These are phyloP conservation scores for Pogostemon cablin DNA, from an alignment of 257 asterid genomes.

Conservation along the genomic window DNA sequence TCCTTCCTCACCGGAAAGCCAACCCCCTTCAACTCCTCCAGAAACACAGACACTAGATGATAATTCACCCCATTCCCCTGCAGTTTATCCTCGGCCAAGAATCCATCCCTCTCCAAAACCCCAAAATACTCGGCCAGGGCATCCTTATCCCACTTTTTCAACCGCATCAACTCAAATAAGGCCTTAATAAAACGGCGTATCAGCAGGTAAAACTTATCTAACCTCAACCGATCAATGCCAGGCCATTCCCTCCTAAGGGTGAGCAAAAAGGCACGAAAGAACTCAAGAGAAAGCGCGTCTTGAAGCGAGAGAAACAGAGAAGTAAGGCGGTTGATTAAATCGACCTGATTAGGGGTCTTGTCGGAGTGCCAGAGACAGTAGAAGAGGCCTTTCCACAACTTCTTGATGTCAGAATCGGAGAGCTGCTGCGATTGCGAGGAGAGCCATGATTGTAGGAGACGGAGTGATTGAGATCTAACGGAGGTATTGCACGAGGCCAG, in stretches of 20 bases:
- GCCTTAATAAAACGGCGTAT: conserved; percentile 68
- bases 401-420: conserved; percentile 67
- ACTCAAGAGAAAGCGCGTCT: conserved; percentile 62
- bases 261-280: conserved; percentile 62
- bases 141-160: conserved; percentile 65
- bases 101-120: conserved; percentile 60
- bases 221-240: conserved; percentile 83
- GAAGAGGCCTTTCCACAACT: conserved; percentile 92
- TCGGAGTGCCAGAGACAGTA: conserved; percentile 95
- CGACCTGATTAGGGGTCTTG: conserved; percentile 76
- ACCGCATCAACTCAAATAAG: conserved; percentile 59
- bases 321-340: conserved; percentile 58
- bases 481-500: conserved; percentile 76
- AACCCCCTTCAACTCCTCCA: conserved; percentile 77
- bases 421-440: conserved; percentile 48
- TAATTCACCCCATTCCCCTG: conserved; percentile 88
- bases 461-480: conserved; percentile 72
- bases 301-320: conserved; percentile 59
- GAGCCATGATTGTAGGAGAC: conserved; percentile 72
- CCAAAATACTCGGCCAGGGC: conserved; percentile 50
- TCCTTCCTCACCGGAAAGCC: conserved; percentile 61
- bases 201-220: conserved; percentile 87
- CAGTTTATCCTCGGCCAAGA: conserved; percentile 70
- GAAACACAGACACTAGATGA: conserved; percentile 77
- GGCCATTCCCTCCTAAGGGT: conserved; percentile 90